Base-by-base conservation (phyloP, 208 protist genomes). In the Leishmania major region DNA sequence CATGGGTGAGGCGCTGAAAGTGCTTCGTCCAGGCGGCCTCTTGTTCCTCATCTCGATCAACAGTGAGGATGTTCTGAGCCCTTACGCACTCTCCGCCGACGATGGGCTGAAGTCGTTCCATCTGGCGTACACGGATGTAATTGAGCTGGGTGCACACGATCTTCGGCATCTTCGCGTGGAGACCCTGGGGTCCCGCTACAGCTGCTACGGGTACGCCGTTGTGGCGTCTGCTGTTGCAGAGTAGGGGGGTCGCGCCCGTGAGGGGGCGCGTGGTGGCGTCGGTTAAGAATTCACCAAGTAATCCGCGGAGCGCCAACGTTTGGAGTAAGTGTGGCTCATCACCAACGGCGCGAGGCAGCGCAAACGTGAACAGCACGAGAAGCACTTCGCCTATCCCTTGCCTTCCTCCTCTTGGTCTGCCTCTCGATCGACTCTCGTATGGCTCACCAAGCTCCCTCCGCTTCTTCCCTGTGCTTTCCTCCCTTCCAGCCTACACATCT, bases 1-100 rank as follows among this genome's bases (percentile, higher is more conserved):
- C 81, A 76, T 84, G 35, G 62, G 70, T 15, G 75, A 94, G 66
- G 84, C 81, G 45, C 69, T 94, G 0, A 78, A 84, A 55, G 82
- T 86, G 8, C 73, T 92, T 49, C 79, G 80, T 2, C 75, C 76
- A 11, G 91, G 89, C 57, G 89, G 89, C 0, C 22, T 85, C 0
- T 64, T 90, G 51, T 91, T 92, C 60, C n/a, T 94, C 80, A 90
- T 94, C 74, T 91, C 87, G 15, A 94, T 93, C 70, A 94, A 94
- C 81, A 81, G 83, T 47, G 87, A 84, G 47, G 89, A 93, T 51
- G 81, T 92, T 0, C 53, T 94, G 10, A 82, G 82, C 55, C 80
- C 85, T 19, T 94, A 94, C 76, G 72, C 91, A 28, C 84, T 93
- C 45, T 79, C 83, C 5, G 79, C 71, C 43, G 74, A 78, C 35